Conservation (phyloP, 768 basidiomycete species). For the Amanita jacksonii region DNA sequence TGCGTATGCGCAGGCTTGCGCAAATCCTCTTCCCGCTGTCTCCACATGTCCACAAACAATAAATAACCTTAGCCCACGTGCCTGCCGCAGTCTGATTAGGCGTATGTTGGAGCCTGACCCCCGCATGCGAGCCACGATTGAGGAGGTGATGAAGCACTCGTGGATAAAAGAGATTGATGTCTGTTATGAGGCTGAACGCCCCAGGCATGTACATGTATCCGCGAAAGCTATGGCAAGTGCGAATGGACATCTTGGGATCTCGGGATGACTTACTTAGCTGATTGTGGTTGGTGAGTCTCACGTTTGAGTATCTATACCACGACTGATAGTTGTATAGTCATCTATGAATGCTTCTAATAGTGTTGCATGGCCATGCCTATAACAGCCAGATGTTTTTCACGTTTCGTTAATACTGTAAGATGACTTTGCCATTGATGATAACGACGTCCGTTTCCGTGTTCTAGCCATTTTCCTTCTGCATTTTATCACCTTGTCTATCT, state of each 20-base stretch:
- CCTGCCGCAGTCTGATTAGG: conserved; percentile 74
- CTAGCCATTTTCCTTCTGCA: too few relatives aligned
- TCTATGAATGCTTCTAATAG: too few relatives aligned
- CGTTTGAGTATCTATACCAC: too few relatives aligned
- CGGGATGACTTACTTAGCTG: not conserved
- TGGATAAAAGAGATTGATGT: conserved; percentile 83
- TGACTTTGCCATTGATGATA: too few relatives aligned
- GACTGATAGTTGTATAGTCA: too few relatives aligned
- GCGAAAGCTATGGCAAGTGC: conserved; percentile 44
- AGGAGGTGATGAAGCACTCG: conserved; percentile 66
- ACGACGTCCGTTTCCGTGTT: too few relatives aligned
- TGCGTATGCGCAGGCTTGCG: conserved; percentile 56
- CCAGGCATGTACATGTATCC: conserved; percentile 65
- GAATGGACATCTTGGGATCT: conserved; percentile 1
- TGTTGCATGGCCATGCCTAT: too few relatives aligned
- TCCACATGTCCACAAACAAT: conserved; percentile 59
- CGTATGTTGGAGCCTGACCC: conserved; percentile 97
- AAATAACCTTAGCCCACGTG: conserved; percentile 80
- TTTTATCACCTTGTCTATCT: too few relatives aligned
- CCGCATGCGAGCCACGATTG: conserved; percentile 61
- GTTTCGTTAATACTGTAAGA: too few relatives aligned
- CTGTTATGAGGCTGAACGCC: conserved; percentile 55
- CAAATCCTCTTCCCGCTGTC: conserved; percentile 33
- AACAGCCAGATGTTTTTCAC: too few relatives aligned
- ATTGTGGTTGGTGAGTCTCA: too few relatives aligned